phyloP scores from a whole-genome alignment of 495 filamentous ascomycete genomes.

The Hyaloscypha hepaticicola region DNA sequence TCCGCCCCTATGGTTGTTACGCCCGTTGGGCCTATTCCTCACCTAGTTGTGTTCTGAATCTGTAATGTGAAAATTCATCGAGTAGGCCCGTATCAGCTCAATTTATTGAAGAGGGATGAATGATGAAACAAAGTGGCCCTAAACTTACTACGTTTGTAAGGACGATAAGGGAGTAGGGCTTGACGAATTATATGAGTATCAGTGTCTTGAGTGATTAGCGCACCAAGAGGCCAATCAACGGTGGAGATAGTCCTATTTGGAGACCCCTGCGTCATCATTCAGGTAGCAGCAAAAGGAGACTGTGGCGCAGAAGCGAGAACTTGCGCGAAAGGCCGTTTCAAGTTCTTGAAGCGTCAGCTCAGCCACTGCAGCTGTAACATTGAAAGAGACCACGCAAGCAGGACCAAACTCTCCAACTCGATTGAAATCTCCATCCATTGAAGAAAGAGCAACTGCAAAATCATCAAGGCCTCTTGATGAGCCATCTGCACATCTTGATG shows the following conservation, averaged over 20 bases:
- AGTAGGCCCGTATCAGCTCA: too few species aligned
- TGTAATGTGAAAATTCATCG: too few species aligned
- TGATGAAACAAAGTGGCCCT: neutral
- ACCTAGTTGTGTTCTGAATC: too few species aligned
- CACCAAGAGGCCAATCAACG: neutral
- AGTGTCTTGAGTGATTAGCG: neutral
- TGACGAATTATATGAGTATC: neutral
- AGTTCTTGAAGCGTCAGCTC: neutral
- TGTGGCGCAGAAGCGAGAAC: slow-evolving; percentile 1
- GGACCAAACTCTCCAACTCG: neutral
- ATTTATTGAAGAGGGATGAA: too few species aligned
- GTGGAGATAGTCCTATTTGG: neutral
- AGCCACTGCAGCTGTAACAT: neutral
- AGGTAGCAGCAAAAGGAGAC: neutral
- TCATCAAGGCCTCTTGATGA: slow-evolving; percentile 27
- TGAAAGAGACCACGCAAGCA: slow-evolving; percentile 16
- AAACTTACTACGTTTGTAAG: neutral
- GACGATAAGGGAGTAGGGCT: too few species aligned
- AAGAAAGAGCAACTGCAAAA: neutral
- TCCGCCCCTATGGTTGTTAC: too few species aligned
- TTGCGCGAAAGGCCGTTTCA: neutral
- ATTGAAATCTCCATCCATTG: neutral
- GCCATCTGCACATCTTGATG: slow-evolving; percentile 27
- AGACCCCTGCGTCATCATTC: neutral
- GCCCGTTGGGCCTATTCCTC: too few species aligned